These are phyloP conservation scores for Keithomyces neogunnii DNA, from an alignment of 2,329 filamentous ascomycete species.

Conservation along the genomic window DNA sequence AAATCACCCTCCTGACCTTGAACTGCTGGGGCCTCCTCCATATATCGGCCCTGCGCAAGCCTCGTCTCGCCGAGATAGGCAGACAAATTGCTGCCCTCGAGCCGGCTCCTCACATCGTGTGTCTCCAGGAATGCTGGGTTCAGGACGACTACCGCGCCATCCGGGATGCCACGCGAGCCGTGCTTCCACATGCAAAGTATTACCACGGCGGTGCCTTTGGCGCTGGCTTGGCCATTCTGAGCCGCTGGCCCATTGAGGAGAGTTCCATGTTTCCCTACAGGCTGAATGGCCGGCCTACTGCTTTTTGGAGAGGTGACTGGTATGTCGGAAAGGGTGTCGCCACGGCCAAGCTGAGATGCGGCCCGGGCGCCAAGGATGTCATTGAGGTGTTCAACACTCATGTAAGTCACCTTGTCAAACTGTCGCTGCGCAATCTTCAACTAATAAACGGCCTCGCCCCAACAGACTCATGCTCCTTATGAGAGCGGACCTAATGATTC, in stretches of 20 bases:
- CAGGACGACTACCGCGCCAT: conserved; percentile 76
- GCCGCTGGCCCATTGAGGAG: conserved; percentile 86
- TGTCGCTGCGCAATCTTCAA: not conserved
- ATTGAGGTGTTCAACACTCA: conserved; percentile 92
- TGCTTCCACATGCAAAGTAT: conserved; percentile 87
- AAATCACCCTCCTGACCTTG: conserved; percentile 74
- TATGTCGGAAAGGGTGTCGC: conserved; percentile 93
- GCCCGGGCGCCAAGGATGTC: conserved; percentile 53
- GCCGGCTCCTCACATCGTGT: conserved; percentile 74
- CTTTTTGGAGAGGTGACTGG: conserved; percentile 93
- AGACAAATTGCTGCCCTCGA: conserved; percentile 61
- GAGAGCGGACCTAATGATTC: conserved; percentile 70
- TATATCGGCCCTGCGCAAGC: conserved; percentile 67
- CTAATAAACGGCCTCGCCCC: not conserved
- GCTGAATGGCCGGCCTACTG: conserved; percentile 87
- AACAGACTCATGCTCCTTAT: conserved; percentile 71
- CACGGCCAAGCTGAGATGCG: conserved; percentile 68
- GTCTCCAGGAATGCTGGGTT: conserved; percentile 93
- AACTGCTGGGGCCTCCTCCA: conserved; percentile 97
- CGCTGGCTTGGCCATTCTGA: conserved; percentile 79
- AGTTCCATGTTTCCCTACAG: conserved; percentile 79
- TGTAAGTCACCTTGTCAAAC: conserved; percentile 32
- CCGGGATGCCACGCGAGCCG: conserved; percentile 59
- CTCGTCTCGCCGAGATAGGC: conserved; percentile 78
- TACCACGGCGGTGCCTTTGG: conserved; percentile 87